A percentile compares a stretch with the other conserved stretches of the same genome.
Conservation (phyloP, 2,329 filamentous ascomycete genomes). For the Cladosporium sp. region DNA sequence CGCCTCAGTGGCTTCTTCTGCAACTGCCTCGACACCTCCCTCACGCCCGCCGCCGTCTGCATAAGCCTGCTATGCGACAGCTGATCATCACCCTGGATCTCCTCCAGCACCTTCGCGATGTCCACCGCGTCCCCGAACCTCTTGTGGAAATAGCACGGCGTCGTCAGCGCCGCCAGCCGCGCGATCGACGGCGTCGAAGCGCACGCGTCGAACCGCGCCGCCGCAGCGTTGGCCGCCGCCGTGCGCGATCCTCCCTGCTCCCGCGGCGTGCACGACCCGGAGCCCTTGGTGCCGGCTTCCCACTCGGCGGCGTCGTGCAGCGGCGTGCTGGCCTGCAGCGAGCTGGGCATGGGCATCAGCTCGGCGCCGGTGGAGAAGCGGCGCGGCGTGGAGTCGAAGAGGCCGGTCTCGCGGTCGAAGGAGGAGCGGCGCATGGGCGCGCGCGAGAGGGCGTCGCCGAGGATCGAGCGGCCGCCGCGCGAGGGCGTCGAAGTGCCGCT, state of each 20-base stretch:
- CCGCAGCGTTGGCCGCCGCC: constrained; percentile 19
- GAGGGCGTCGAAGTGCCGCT: constrained; percentile 8
- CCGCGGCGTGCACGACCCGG: constrained; percentile 17
- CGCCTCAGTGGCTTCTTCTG: constrained; percentile 87
- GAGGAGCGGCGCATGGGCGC: constrained; percentile 26
- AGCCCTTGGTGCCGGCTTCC: constrained; percentile 3
- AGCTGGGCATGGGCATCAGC: constrained; percentile 25
- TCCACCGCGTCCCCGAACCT: constrained; percentile 95
- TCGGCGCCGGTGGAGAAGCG: constrained; percentile 30
- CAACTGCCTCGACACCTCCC: constrained; percentile 92
- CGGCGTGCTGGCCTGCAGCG: constrained; percentile 9
- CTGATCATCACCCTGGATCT: constrained; percentile 80
- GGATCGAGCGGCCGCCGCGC: constrained; percentile 8
- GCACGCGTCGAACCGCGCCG: constrained; percentile 24
- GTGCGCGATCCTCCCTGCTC: constrained; percentile 15
- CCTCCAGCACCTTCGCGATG: constrained; percentile 88
- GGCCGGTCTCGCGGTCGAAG: constrained; percentile 26
- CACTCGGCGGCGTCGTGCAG: constrained; percentile 21
- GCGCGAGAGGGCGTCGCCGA: constrained; percentile 24
- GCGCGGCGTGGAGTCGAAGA: constrained; percentile 27
- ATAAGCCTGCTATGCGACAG: constrained; percentile 91
- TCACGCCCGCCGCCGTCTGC: constrained; percentile 89
- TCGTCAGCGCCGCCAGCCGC: constrained; percentile 65
- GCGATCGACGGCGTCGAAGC: constrained; percentile 26
- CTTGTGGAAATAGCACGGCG: constrained; percentile 96